phyloP scores from a whole-genome alignment of 2,329 filamentous ascomycete genomes.

The Aspergillus sergii region DNA sequence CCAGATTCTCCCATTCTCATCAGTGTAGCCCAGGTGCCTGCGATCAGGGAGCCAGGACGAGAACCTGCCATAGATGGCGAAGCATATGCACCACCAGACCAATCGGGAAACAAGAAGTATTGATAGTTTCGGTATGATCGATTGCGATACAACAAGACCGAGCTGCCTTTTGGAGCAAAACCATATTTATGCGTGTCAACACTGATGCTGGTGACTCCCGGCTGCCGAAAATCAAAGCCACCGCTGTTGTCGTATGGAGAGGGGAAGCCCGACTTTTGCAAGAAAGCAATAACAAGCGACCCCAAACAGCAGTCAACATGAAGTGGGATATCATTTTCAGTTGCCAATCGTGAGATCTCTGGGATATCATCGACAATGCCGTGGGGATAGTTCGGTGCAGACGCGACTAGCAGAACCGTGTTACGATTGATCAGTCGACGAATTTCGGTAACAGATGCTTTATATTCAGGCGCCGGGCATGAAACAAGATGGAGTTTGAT shows the following conservation, averaged over 20 bases:
- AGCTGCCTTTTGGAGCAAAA: constrained; percentile 97
- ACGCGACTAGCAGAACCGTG: constrained; percentile 89
- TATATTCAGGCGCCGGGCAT: constrained; percentile 82
- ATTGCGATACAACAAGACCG: constrained; percentile 85
- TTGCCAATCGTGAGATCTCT: constrained; percentile 77
- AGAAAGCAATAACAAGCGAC: constrained; percentile 89
- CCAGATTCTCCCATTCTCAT: constrained; percentile 86
- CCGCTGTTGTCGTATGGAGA: constrained; percentile 32
- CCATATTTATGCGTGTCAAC: constrained; percentile 99
- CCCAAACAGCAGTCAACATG: constrained; percentile 98
- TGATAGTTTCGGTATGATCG: constrained; percentile 79
- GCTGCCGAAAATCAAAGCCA: constrained; percentile 85
- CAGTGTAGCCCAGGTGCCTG: constrained; percentile 90
- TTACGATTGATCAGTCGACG: constrained; percentile 89
- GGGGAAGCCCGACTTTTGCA: constrained; percentile 85
- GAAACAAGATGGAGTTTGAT: constrained; percentile 90
- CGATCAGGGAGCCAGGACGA: constrained; percentile 88
- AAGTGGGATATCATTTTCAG: constrained; percentile 73
- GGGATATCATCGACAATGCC: constrained; percentile 96
- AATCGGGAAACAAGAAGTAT: constrained; percentile 94
- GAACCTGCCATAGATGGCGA: constrained; percentile 90
- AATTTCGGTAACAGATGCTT: constrained; percentile 74
- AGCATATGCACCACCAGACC: constrained; percentile 94
- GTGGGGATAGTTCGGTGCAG: constrained; percentile 95
- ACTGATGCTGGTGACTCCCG: constrained; percentile 91